Percentiles rank a stretch among this genome's conserved stretches.
phyloP scores from a whole-genome alignment of 345 rosid species.

The Erodium maritimum region DNA sequence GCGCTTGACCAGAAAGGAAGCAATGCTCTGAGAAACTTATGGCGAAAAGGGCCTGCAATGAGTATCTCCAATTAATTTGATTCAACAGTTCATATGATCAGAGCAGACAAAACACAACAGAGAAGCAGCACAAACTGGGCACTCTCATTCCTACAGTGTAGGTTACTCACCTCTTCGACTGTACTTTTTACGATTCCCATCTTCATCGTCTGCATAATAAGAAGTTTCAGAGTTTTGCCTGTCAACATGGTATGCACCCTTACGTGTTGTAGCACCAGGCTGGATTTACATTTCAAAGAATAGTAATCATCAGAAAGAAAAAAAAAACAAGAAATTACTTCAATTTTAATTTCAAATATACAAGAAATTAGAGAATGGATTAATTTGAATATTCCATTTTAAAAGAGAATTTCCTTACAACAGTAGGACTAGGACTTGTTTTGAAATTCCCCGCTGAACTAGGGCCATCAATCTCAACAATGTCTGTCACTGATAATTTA shows the following conservation, averaged over 20 bases:
- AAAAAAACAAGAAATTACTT: neutral
- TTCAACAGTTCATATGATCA: no score
- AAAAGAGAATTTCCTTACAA: slow-evolving; percentile 39
- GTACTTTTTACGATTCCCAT: slow-evolving; percentile 70
- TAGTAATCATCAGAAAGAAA: no score
- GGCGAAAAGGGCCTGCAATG: slow-evolving; percentile 64
- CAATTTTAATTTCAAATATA: neutral
- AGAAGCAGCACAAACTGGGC: no score
- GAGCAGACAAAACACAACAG: no score
- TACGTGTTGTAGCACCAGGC: slow-evolving; percentile 83
- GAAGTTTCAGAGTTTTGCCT: slow-evolving; percentile 67
- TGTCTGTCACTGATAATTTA: slow-evolving; percentile 48
- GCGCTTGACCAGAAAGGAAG: slow-evolving; percentile 98
- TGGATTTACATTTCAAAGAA: no score
- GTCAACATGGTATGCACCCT: slow-evolving; percentile 55
- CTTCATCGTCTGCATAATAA: slow-evolving; percentile 94
- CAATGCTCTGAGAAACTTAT: slow-evolving; percentile 84
- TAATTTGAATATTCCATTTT: slow-evolving; percentile 1
- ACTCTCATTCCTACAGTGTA: no score
- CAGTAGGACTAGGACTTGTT: slow-evolving; percentile 62
- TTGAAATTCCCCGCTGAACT: slow-evolving; percentile 54
- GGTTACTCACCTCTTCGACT: slow-evolving; percentile 61
- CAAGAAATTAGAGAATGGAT: neutral
- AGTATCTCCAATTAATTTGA: no score
- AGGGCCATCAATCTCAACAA: slow-evolving; percentile 79